Conservation (phyloP, 2,329 filamentous ascomycete species). For the Xylogone sp. region DNA sequence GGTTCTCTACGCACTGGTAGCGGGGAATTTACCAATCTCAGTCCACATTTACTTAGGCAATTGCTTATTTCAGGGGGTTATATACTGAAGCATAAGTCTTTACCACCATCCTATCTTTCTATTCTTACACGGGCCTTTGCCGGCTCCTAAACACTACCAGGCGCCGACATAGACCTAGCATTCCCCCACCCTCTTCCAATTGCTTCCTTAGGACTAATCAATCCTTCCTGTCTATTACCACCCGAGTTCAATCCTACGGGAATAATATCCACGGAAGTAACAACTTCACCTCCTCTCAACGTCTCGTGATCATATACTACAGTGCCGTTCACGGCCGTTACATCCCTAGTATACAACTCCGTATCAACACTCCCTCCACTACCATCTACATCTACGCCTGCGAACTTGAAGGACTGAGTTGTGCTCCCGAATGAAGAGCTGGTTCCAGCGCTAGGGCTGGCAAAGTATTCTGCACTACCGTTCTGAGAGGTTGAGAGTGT, state of each 20-base stretch:
- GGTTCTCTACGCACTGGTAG: too few relatives aligned
- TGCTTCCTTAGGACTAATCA: conserved; percentile 27
- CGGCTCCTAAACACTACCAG: not conserved
- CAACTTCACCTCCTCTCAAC: conserved; percentile 23
- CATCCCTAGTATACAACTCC: conserved; percentile 54
- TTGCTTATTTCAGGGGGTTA: too few relatives aligned
- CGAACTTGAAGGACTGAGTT: conserved; percentile 52
- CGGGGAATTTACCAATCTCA: too few relatives aligned
- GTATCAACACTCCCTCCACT: conserved; percentile 22
- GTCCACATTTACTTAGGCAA: too few relatives aligned
- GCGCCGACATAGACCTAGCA: conserved; percentile 8
- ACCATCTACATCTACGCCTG: conserved; percentile 33
- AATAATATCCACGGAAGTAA: conserved; percentile 7
- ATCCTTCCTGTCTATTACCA: not conserved
- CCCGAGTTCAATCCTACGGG: not conserved
- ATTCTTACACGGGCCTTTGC: too few relatives aligned
- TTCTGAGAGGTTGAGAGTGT: conserved; percentile 49
- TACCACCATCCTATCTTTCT: too few relatives aligned
- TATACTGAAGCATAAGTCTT: too few relatives aligned
- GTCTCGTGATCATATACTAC: conserved; percentile 45
- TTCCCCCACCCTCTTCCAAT: conserved; percentile 32
- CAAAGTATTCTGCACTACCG: conserved; percentile 54
- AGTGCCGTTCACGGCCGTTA: conserved; percentile 51
- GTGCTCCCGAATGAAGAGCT: conserved; percentile 51
- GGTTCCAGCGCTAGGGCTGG: conserved; percentile 40